Percentiles rank a stretch among this genome's conserved stretches.
These are phyloP conservation scores for Tricholoma sp. DNA, from an alignment of 768 basidiomycete genomes.

Conservation along the genomic window DNA sequence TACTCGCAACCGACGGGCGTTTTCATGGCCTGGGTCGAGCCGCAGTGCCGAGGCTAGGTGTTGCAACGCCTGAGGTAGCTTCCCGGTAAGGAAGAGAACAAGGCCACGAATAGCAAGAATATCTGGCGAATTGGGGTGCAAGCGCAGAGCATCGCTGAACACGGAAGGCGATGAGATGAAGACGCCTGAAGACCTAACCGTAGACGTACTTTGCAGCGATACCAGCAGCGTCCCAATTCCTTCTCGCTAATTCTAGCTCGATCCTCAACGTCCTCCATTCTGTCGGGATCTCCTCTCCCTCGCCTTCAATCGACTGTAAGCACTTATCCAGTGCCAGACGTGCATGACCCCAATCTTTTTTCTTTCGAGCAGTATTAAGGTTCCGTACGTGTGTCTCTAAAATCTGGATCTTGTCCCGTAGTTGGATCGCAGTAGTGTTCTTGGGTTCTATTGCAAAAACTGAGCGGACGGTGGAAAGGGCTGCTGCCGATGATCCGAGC, in stretches of 20 bases:
- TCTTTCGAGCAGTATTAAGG: slow-evolving; percentile 48
- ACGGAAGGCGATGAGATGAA: neutral
- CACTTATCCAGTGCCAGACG: slow-evolving; percentile 78
- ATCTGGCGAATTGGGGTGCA: slow-evolving; percentile 72
- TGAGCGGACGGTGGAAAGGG: slow-evolving; percentile 59
- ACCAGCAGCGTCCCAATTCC: slow-evolving; percentile 70
- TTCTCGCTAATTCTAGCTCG: slow-evolving; percentile 69
- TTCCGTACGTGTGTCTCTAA: slow-evolving; percentile 65
- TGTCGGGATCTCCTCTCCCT: slow-evolving; percentile 67
- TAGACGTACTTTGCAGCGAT: slow-evolving; percentile 64
- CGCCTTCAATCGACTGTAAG: slow-evolving; percentile 64
- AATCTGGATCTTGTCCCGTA: slow-evolving; percentile 54
- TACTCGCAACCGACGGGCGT: slow-evolving; percentile 65
- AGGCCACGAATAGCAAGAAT: slow-evolving; percentile 73
- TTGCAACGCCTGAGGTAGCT: slow-evolving; percentile 64
- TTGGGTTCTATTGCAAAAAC: slow-evolving; percentile 57
- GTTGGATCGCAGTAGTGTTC: slow-evolving; percentile 54
- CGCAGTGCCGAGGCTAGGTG: slow-evolving; percentile 70
- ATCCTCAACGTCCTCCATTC: slow-evolving; percentile 81
- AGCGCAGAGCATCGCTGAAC: slow-evolving; percentile 66
- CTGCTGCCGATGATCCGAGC: slow-evolving; percentile 62
- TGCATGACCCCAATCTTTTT: slow-evolving; percentile 73
- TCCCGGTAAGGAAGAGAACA: slow-evolving; percentile 69
- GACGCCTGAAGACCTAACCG: neutral
- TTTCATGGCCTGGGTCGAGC: slow-evolving; percentile 71